phyloP scores from a whole-genome alignment of 768 basidiomycete species.

The Rhizopogon roseolus region DNA sequence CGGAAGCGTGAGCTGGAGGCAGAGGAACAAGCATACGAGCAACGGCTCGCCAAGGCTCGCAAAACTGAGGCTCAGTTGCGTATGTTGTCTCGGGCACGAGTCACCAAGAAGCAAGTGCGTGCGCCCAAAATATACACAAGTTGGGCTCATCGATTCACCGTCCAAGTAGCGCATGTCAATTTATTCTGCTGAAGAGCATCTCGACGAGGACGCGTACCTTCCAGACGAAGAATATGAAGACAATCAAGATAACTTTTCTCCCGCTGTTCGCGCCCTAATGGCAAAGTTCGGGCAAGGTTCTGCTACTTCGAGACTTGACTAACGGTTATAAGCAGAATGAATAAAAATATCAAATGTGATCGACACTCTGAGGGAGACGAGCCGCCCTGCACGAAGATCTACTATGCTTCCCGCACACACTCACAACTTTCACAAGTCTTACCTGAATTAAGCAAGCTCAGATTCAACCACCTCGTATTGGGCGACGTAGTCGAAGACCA shows the following conservation, averaged over 20 bases:
- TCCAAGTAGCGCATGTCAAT: conserved; percentile 18
- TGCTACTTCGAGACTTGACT: conserved; percentile 3
- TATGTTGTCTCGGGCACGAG: conserved; percentile 49
- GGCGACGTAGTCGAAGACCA: neutral
- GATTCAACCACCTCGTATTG: conserved; percentile 34
- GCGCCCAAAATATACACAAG: neutral
- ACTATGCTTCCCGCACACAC: conserved; percentile 93
- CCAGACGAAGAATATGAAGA: conserved; percentile 46
- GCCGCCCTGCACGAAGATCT: conserved; percentile 75
- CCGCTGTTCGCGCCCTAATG: conserved; percentile 77
- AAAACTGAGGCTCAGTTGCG: conserved; percentile 57
- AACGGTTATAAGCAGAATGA: conserved; percentile 12
- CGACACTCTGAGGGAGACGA: conserved; percentile 31
- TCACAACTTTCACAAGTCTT: conserved; percentile 91
- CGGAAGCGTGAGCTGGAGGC: conserved; percentile 62
- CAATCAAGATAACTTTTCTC: conserved; percentile 58
- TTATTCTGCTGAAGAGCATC: conserved; percentile 21
- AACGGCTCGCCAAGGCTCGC: conserved; percentile 52
- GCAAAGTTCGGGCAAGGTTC: conserved; percentile 47
- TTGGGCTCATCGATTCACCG: conserved; percentile 2
- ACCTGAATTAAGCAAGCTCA: conserved; percentile 77
- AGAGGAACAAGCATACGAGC: conserved; percentile 60
- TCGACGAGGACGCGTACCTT: conserved; percentile 67
- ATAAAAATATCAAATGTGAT: conserved; percentile 3
- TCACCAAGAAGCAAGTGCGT: conserved; percentile 57